These are phyloP conservation scores for Urtica urens DNA, from an alignment of 306 rosid species.

Conservation along the genomic window DNA sequence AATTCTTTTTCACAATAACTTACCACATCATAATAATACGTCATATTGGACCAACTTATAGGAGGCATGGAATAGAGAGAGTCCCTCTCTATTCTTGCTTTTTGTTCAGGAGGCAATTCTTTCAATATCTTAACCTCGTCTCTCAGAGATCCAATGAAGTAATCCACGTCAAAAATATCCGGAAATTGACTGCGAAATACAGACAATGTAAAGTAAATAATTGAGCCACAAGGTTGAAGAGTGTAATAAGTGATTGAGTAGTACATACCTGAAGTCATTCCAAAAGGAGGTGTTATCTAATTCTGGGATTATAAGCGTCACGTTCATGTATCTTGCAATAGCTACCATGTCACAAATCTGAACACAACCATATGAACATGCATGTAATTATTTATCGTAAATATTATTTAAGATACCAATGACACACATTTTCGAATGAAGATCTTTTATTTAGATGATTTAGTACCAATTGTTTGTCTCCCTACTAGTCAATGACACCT, in stretches of 20 bases:
- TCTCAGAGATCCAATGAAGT: slow-evolving; percentile 64
- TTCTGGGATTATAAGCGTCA: slow-evolving; percentile 59
- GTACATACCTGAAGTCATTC: slow-evolving; percentile 44
- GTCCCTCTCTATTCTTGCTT: slow-evolving; percentile 46
- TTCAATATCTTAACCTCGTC: slow-evolving; percentile 61
- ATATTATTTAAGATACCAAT: too few relatives aligned
- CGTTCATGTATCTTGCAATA: slow-evolving; percentile 49
- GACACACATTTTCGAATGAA: too few relatives aligned
- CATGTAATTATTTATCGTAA: too few relatives aligned
- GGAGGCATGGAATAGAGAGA: slow-evolving; percentile 52
- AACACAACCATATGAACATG: background rate
- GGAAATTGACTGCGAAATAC: slow-evolving; percentile 50
- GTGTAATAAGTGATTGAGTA: background rate
- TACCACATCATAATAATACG: slow-evolving; percentile 70
- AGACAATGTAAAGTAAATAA: slow-evolving; percentile 3
- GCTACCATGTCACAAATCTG: slow-evolving; percentile 78
- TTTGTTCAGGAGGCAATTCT: slow-evolving; percentile 57
- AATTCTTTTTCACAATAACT: background rate
- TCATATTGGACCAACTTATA: slow-evolving; percentile 74
- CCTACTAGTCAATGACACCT: too few relatives aligned
- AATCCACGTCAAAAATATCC: slow-evolving; percentile 71
- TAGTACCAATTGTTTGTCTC: too few relatives aligned
- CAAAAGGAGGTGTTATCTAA: slow-evolving; percentile 61
- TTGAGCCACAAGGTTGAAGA: background rate
- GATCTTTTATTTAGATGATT: too few relatives aligned